A percentile compares a stretch with the other conserved stretches of the same genome.
These are phyloP conservation scores for Solanum tacnaense DNA, from an alignment of 257 asterid genomes.

Conservation along the genomic window DNA sequence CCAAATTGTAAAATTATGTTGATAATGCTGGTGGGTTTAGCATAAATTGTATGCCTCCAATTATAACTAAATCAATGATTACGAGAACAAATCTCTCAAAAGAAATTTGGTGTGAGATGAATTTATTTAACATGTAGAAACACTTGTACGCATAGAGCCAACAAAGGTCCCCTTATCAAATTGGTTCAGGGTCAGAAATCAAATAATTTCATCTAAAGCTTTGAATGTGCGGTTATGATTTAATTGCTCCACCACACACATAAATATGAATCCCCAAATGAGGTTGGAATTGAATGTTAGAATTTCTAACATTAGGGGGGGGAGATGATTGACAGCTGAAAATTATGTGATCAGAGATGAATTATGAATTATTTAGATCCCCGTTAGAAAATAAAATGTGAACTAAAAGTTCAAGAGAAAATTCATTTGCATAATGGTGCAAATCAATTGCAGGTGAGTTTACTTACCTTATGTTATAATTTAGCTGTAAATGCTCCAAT, in stretches of 20 bases:
- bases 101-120: neutral
- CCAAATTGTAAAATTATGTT: neutral
- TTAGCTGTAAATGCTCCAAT: neutral
- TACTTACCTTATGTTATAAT: neutral
- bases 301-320: neutral
- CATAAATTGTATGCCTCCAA: neutral
- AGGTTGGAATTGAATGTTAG: neutral
- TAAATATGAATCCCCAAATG: neutral
- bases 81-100: neutral
- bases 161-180: neutral
- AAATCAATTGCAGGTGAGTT: neutral
- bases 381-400: neutral
- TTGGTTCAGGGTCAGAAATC: neutral
- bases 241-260: neutral
- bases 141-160: neutral
- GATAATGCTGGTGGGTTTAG: neutral
- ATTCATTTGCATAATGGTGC: neutral
- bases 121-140: neutral
- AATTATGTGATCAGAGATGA: neutral
- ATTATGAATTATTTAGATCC: neutral
- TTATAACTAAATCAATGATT: neutral
- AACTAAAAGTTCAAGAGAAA: neutral
- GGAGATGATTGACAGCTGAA: neutral
- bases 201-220: too few species aligned
- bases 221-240: too few species aligned